Base-by-base conservation (phyloP, 2,329 filamentous ascomycete genomes). In the Penicillium sp. region DNA sequence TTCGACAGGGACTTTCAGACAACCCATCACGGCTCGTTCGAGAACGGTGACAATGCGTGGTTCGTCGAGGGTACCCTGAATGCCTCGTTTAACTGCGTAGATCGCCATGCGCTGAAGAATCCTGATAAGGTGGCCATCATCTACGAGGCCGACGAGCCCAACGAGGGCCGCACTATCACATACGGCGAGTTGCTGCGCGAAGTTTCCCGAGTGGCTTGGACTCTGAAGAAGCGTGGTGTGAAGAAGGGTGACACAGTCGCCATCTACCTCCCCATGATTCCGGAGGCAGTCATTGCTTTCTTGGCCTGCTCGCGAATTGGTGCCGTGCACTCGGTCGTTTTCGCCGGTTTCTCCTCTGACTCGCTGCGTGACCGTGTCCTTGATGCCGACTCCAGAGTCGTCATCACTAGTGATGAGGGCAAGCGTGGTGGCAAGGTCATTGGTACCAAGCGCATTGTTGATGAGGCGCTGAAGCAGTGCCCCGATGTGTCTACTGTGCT, bases 251-350 rank as follows among this genome's bases (percentile, higher is more conserved):
- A 99, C 78, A 96, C 93, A 4, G 93, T 99, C 56, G 95, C 92
- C 62, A 90, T 99, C 65, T 99, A 99, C 81, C 81, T 99, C 64
- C 95, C 95, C 75, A 99, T 99, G 95, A 96, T 99, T 76, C 95
- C 95, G 55, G 93, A 99, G 78, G 95, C 95, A 7, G 70, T 99
- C 57, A 83, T 99, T 69, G 89, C 95, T 53, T 91, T 99, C 77
- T 83, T 99, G 55, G 95, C 95, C 60, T 96, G 93, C 77, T 81
- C 88, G 37, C 91, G 95, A 72, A 96, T 99, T 67, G 95, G 95
- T 61, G 95, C 95, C 42, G 85, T 99, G 4, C 95, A 99, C 85
- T 98, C 95, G 0, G 93, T 99, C 54, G 90, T 99, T 64, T 99
- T 99, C 72, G 95, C 95, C 55, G 95, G 95, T 59, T 99, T 99